Base-by-base conservation (phyloP, 176 grass and related monocot genomes). In the Avena eriantha region DNA sequence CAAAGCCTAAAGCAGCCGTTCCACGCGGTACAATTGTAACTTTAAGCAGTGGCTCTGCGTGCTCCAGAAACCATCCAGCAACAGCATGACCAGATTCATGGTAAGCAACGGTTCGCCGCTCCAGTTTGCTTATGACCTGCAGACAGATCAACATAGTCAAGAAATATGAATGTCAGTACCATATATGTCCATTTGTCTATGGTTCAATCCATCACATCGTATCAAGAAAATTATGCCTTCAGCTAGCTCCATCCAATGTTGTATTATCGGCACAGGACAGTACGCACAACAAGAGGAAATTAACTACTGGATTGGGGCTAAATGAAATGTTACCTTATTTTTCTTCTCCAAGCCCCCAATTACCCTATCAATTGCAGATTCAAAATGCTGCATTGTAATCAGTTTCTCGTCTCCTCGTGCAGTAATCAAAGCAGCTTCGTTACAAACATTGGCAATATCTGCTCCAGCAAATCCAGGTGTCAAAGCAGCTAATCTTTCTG, bases 61-160 rank as follows among this genome's bases (percentile, higher is more conserved):
- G 88, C 88, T 98, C 93, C 83, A 98, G 92, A 87, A 98, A 98
- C 92, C 93, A 98, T 83, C 96, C 93, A 82, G 82, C 92, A 82
- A 96, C 96, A 66, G 96, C 96, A 91, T 96, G 96, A 33, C 96
- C 93, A n/a, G 96, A 93, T 87, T 98, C 96, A 88, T 98, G 96
- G 78, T 98, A 98, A 19, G 92, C 93, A 87, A 98, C 96, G 58
- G 93, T 96, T 61, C 82, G 77, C 4, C 92, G 90, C 84, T 98
- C 96, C 84, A 94, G 82, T 83, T 98, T 98, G 86, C 93, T 96
- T 83, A 98, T 91, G 56, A 98, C 90, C 93, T 98, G 78, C 56
- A 85, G 68, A 86, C 17, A 90, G 17, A 86, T 47, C 12, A 81
- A 79, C 36, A 66, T 26, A 65, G 21, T 48, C 19, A 71, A 36